These are phyloP conservation scores for Ophidiomyces ophidiicola DNA, from an alignment of 2,329 filamentous ascomycete species.

Conservation along the genomic window DNA sequence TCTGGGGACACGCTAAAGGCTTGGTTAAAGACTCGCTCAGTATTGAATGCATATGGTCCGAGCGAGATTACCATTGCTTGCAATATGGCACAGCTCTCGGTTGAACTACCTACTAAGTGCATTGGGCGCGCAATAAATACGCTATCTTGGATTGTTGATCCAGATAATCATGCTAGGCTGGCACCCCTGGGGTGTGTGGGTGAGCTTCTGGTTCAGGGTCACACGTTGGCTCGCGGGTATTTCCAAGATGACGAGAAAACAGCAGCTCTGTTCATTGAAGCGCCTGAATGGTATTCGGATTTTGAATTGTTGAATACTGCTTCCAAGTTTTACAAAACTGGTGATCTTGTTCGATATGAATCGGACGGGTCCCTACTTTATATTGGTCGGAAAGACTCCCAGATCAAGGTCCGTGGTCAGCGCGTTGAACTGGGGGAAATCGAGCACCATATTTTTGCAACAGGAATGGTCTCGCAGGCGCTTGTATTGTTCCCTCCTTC, in stretches of 20 bases:
- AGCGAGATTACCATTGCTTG: conserved; percentile 6
- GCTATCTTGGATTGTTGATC: conserved; percentile 19
- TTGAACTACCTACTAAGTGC: neutral
- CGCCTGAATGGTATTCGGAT: conserved; percentile 20
- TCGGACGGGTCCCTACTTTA: conserved; percentile 18
- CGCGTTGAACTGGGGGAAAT: conserved; percentile 77
- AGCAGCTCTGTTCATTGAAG: conserved; percentile 40
- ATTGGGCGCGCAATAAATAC: conserved; percentile 7
- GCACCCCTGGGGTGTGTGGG: conserved; percentile 29
- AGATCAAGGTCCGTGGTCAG: conserved; percentile 77
- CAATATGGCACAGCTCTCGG: neutral
- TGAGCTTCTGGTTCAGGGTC: conserved; percentile 32
- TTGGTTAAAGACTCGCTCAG: conserved; percentile 17
- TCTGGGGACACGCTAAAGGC: conserved; percentile 17
- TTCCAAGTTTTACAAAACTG: conserved; percentile 17
- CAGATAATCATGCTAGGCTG: conserved; percentile 15
- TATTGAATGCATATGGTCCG: conserved; percentile 28
- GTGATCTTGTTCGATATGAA: conserved; percentile 18
- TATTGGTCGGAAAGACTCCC: conserved; percentile 30
- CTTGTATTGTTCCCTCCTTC: too few species aligned
- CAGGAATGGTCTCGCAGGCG: conserved; percentile 24
- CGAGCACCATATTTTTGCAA: conserved; percentile 49
- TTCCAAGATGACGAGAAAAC: conserved; percentile 19
- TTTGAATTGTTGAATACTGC: conserved; percentile 8
- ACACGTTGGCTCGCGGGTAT: conserved; percentile 28